phyloP scores from a whole-genome alignment of 1,284 basidiomycete genomes.

The Ustilago cynodontis region DNA sequence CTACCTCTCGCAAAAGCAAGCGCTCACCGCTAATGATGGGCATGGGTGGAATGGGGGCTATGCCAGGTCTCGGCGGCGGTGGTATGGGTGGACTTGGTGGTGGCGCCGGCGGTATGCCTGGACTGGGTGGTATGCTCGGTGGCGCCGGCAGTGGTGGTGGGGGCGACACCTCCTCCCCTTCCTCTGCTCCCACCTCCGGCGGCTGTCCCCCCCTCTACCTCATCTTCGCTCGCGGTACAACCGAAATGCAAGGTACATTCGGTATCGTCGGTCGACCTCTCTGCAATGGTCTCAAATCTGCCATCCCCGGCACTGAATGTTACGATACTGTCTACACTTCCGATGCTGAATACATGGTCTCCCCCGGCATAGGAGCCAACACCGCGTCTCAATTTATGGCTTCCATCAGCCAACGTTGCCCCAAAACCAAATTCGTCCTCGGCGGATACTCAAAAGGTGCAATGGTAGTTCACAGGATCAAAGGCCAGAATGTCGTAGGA shows the following conservation, averaged over 20 bases:
- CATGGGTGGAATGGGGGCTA: constrained; percentile 2
- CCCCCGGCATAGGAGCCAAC: constrained; percentile 10
- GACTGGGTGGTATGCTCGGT: not conserved
- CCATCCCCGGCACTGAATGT: constrained; percentile 29
- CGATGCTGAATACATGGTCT: constrained; percentile 31
- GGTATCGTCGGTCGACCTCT: constrained; percentile 43
- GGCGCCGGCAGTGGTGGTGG: constrained; percentile 6
- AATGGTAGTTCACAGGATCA: constrained; percentile 36
- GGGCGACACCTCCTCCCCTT: not conserved
- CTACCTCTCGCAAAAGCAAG: not conserved
- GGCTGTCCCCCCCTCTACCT: constrained; percentile 39
- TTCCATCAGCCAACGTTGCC: constrained; percentile 13
- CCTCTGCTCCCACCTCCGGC: not conserved
- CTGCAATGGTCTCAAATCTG: constrained; percentile 21
- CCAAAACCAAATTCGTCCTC: constrained; percentile 31
- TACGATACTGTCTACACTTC: constrained; percentile 37
- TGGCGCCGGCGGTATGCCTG: not conserved
- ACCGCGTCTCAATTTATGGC: constrained; percentile 21
- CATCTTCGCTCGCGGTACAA: constrained; percentile 40
- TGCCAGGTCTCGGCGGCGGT: not conserved
- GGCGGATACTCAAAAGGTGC: constrained; percentile 40
- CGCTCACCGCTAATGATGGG: constrained; percentile 15
- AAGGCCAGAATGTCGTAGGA: constrained; percentile 21
- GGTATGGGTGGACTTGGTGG: not conserved
- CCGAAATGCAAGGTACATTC: constrained; percentile 40